These are phyloP conservation scores for Cyberlindnera mycetangii DNA, from an alignment of 805 yeast species.

Conservation along the genomic window DNA sequence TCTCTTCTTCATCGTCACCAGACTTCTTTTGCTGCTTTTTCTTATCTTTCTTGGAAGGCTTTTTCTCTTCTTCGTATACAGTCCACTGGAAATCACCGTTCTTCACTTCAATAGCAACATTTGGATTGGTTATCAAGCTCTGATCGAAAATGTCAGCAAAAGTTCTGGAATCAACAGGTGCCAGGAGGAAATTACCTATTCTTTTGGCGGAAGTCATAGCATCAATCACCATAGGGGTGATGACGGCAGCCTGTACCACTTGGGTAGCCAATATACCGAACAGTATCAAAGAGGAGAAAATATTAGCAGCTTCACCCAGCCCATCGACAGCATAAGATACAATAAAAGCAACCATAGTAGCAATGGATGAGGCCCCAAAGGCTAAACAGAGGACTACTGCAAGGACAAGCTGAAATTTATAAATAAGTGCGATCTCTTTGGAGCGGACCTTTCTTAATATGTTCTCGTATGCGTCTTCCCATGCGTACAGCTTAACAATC, in stretches of 20 bases:
- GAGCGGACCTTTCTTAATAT: constrained; percentile 48
- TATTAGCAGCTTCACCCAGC: constrained; percentile 50
- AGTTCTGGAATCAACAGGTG: constrained; percentile 38
- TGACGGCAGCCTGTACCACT: constrained; percentile 55
- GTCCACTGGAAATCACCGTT: constrained; percentile 57
- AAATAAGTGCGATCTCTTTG: constrained; percentile 55
- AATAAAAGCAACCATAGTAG: constrained; percentile 52
- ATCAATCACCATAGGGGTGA: constrained; percentile 57
- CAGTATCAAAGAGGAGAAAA: constrained; percentile 66
- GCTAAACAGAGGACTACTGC: constrained; percentile 52
- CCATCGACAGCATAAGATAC: constrained; percentile 35
- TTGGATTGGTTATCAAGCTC: constrained; percentile 9
- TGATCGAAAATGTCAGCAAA: constrained; percentile 31
- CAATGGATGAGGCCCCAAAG: constrained; percentile 44
- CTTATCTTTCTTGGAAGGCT: neutral
- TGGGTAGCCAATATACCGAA: constrained; percentile 59
- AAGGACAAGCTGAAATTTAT: constrained; percentile 55
- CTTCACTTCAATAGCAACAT: constrained; percentile 44
- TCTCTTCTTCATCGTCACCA: neutral
- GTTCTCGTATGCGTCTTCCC: constrained; percentile 75
- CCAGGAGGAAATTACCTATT: constrained; percentile 48
- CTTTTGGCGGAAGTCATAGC: constrained; percentile 58
- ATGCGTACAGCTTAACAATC: constrained; percentile 74
- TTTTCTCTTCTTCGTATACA: neutral
- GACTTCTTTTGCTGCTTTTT: constrained; percentile 1